Evolutionary conservation across 2,329 filamentous ascomycete genomes (phyloP).

Genomic region (Emergomyces orientalis): DNA sequence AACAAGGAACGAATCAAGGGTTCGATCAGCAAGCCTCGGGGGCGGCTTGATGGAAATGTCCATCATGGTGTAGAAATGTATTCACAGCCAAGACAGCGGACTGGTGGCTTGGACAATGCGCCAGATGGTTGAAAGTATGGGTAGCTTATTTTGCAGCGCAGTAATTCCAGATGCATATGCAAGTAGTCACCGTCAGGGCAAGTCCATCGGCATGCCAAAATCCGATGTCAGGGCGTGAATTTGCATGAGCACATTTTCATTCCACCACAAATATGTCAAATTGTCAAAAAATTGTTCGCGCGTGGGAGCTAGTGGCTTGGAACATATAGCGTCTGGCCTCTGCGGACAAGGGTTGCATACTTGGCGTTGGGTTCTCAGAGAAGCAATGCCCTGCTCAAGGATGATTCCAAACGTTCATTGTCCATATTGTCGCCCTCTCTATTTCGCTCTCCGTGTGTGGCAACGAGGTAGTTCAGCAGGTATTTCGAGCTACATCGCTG

Average conservation of each 20-base stretch:
- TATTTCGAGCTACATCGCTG: not conserved
- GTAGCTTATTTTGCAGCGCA: not conserved
- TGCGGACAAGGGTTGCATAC: not conserved
- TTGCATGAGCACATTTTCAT: not conserved
- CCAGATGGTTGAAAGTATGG: not conserved
- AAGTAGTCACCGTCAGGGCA: not conserved
- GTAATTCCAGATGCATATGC: not conserved
- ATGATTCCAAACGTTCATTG: not conserved
- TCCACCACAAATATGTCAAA: not conserved
- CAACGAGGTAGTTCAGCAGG: not conserved
- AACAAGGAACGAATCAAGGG: not conserved
- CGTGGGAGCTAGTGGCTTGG: not conserved
- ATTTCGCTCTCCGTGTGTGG: not conserved
- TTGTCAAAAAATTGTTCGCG: not conserved
- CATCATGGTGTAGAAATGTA: constrained; percentile 1
- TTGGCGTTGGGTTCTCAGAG: not conserved
- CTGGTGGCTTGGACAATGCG: not conserved
- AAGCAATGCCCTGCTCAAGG: not conserved
- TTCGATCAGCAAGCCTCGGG: constrained; percentile 1
- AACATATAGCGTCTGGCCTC: not conserved
- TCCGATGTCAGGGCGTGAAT: not conserved
- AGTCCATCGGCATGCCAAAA: not conserved
- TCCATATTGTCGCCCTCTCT: not conserved
- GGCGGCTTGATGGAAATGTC: not conserved
- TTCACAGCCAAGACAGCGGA: not conserved